A percentile compares a stretch with the other conserved stretches of the same genome.
These are phyloP conservation scores for Schizochytrium sp. DNA, from an alignment of 108 stramenopile species.

Conservation along the genomic window DNA sequence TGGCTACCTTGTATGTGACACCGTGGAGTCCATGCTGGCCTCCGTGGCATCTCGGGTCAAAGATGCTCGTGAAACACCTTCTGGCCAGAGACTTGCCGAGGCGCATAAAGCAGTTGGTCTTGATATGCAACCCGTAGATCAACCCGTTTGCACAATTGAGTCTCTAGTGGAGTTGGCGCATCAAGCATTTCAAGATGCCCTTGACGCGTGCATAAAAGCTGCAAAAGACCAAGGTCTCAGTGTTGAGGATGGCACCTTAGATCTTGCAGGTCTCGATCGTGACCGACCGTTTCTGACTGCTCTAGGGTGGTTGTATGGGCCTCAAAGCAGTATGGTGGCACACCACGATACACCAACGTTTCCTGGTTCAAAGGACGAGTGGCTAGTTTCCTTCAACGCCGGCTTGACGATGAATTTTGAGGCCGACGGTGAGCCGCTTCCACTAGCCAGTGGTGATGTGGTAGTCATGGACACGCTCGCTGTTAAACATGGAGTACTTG, in stretches of 20 bases:
- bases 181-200: neutral
- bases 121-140: neutral
- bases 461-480: slow-evolving; percentile 40
- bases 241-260: neutral
- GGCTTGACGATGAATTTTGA: slow-evolving; percentile 29
- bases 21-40: neutral
- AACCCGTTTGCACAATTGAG: neutral
- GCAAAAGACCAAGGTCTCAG: neutral
- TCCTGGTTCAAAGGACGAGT: slow-evolving; percentile 9
- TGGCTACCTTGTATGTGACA: neutral
- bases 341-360: slow-evolving; percentile 37
- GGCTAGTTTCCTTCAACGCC: slow-evolving; percentile 24
- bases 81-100: neutral
- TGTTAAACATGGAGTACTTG: neutral
- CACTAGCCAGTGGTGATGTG: neutral
- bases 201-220: neutral
- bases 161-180: neutral
- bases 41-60: neutral
- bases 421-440: slow-evolving; percentile 1
- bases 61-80: neutral
- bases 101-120: neutral
- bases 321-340: neutral
- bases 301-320: slow-evolving; percentile 12
- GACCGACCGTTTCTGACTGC: neutral
- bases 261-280: neutral